These are phyloP conservation scores for Lipomyces starkeyi DNA, from an alignment of 805 yeast genomes.

Conservation along the genomic window DNA sequence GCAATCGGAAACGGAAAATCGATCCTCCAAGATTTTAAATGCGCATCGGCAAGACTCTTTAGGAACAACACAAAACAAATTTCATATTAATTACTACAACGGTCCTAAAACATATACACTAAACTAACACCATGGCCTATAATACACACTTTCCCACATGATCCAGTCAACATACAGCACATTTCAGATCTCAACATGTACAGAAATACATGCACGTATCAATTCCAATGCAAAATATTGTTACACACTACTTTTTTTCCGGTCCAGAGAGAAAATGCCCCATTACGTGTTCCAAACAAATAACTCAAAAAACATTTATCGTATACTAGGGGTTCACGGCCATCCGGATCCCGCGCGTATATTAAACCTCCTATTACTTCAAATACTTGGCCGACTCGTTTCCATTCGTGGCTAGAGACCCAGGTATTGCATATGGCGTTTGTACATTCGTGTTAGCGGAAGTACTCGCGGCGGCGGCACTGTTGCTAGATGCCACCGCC, in stretches of 20 bases:
- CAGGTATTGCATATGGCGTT: constrained; percentile 14
- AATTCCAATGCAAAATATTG: background rate
- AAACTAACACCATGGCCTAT: no score
- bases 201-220: background rate
- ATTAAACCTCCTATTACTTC: background rate
- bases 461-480: background rate
- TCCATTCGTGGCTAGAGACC: constrained; percentile 18
- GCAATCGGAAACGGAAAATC: no score
- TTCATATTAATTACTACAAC: background rate
- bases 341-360: background rate
- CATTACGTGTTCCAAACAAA: background rate
- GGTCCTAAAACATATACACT: no score
- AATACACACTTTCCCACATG: background rate
- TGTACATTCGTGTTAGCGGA: background rate
- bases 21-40: no score
- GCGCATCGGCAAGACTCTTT: no score
- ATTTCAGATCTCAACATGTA: background rate
- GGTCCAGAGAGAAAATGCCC: background rate
- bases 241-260: background rate
- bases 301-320: no score
- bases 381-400: constrained; percentile 17
- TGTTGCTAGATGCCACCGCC: no score
- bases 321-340: background rate
- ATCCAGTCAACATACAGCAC: background rate
- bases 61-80: background rate